Conservation (phyloP, 352 stramenopile species). For the Phytophthora pseudosyringae region DNA sequence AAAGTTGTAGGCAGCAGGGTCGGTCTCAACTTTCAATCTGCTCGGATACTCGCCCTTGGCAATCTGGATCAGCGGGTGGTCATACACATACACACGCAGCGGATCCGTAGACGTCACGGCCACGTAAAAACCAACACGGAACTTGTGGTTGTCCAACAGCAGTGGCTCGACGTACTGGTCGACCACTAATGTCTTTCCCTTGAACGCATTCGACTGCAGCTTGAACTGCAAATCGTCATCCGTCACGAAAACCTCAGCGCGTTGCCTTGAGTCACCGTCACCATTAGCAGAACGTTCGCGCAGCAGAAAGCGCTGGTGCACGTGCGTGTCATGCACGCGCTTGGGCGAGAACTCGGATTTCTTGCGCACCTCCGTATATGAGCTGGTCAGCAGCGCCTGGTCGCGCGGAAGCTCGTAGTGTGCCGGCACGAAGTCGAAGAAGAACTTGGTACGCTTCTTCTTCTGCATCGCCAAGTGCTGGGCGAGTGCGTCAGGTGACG, state of each 20-base stretch:
- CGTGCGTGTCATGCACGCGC: conserved; percentile 49
- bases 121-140: conserved; percentile 90
- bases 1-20: conserved; percentile 66
- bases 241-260: conserved; percentile 46
- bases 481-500: conserved; percentile 47
- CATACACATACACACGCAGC: conserved; percentile 86
- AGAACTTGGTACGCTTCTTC: conserved; percentile 62
- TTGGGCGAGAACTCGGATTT: conserved; percentile 63
- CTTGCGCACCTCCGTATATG: conserved; percentile 56
- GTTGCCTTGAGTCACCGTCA: conserved; percentile 38
- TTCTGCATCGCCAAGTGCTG: conserved; percentile 55
- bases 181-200: conserved; percentile 65
- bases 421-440: conserved; percentile 69
- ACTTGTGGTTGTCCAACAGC: conserved; percentile 89
- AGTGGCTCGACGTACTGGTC: conserved; percentile 86
- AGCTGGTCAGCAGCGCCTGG: conserved; percentile 44
- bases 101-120: conserved; percentile 83
- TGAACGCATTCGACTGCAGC: conserved; percentile 52
- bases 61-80: conserved; percentile 77
- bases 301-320: conserved; percentile 73
- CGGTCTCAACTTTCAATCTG: conserved; percentile 42
- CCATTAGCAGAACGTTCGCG: conserved; percentile 43
- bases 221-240: conserved; percentile 55
- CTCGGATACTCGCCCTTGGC: conserved; percentile 68
- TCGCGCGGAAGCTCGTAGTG: conserved; percentile 74